phyloP scores from a whole-genome alignment of 768 basidiomycete species.

The Rhodotorula diobovata region DNA sequence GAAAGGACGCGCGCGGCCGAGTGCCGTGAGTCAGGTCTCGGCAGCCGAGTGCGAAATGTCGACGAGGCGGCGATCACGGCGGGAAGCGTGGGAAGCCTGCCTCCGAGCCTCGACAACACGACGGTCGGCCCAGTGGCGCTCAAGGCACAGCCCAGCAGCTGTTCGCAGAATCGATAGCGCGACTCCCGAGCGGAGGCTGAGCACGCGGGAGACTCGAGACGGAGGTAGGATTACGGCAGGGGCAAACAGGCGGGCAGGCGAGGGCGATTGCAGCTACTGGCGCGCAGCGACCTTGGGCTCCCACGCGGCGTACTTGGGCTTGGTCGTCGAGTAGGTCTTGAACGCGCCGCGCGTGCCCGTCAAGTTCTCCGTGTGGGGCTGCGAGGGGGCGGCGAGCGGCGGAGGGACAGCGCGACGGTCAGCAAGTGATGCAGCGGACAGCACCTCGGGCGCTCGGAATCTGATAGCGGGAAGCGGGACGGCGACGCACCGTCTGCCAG shows the following conservation, averaged over 20 bases:
- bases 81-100: too few relatives aligned
- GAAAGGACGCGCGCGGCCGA: too few relatives aligned
- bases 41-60: too few relatives aligned
- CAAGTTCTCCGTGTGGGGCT: slow-evolving; percentile 83
- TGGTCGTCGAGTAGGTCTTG: slow-evolving; percentile 78
- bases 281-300: slow-evolving; percentile 59
- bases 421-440: not conserved
- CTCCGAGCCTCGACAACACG: too few relatives aligned
- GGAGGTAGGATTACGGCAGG: too few relatives aligned
- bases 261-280: not conserved
- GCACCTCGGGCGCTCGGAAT: too few relatives aligned
- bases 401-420: not conserved
- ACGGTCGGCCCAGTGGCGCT: too few relatives aligned
- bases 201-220: not conserved
- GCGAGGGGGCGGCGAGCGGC: not conserved
- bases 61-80: too few relatives aligned
- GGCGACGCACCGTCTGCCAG: slow-evolving; percentile 76
- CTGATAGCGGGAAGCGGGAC: not conserved
- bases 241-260: too few relatives aligned
- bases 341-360: slow-evolving; percentile 91
- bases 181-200: slow-evolving; percentile 3
- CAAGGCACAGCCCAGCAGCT: too few relatives aligned
- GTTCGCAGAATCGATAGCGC: too few relatives aligned
- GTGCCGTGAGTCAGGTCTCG: too few relatives aligned
- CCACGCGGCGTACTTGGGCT: slow-evolving; percentile 78